phyloP scores from a whole-genome alignment of 2,329 filamentous ascomycete genomes.

The Curvularia sp. region DNA sequence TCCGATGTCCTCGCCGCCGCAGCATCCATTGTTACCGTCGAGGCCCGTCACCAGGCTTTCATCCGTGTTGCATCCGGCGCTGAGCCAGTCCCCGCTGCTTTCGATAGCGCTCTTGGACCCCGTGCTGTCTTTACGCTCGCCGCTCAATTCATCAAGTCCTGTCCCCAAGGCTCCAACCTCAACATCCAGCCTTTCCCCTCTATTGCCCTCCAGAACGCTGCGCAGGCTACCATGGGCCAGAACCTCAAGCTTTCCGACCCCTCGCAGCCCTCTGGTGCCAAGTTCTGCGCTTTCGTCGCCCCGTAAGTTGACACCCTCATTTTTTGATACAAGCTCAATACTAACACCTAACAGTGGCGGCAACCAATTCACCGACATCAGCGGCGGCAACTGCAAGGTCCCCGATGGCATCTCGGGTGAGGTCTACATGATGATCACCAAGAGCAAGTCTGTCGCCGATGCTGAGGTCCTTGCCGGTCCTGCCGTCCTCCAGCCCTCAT shows the following conservation, averaged over 20 bases:
- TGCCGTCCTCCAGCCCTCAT: slow-evolving; percentile 51
- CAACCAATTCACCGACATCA: slow-evolving; percentile 63
- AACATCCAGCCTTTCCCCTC: slow-evolving; percentile 69
- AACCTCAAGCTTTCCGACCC: slow-evolving; percentile 51
- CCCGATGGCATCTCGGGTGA: slow-evolving; percentile 69
- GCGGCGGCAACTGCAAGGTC: slow-evolving; percentile 64
- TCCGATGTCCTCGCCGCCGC: slow-evolving; percentile 69
- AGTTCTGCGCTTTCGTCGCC: slow-evolving; percentile 72
- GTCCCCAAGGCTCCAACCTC: slow-evolving; percentile 69
- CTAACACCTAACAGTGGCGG: slow-evolving; percentile 47
- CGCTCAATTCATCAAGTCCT: slow-evolving; percentile 74
- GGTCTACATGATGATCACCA: slow-evolving; percentile 72
- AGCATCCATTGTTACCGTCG: slow-evolving; percentile 74
- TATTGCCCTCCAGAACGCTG: slow-evolving; percentile 61
- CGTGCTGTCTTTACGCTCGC: slow-evolving; percentile 76
- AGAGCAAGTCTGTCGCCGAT: slow-evolving; percentile 45
- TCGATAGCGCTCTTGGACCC: slow-evolving; percentile 73
- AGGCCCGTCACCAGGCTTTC: slow-evolving; percentile 76
- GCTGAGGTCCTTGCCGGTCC: slow-evolving; percentile 67
- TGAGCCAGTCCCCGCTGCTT: slow-evolving; percentile 70
- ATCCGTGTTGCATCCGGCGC: slow-evolving; percentile 67
- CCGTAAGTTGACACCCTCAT: slow-evolving; percentile 54
- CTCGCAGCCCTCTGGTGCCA: slow-evolving; percentile 54
- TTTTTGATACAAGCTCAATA: neutral
- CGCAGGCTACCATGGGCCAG: slow-evolving; percentile 52